Base-by-base conservation (phyloP, 345 rosid species). In the Salix caprea region DNA sequence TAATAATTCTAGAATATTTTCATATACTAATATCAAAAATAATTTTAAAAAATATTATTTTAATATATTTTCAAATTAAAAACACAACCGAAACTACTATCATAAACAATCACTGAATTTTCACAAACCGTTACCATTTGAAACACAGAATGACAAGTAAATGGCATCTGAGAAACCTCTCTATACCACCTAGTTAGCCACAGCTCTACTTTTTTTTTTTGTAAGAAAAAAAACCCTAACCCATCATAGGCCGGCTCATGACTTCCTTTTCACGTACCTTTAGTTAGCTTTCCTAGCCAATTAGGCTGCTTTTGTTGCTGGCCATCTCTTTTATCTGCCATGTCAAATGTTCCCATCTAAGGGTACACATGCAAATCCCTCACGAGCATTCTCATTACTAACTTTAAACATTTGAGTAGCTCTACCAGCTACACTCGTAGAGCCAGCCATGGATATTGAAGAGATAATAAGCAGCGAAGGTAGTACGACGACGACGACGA, bases 211-310 rank as follows among this genome's bases (percentile, higher is more conserved):
- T 36, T 42, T 42, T 40, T 40, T 10, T 11, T 39, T 8, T 36
- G 37, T 36, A 36, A 36, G 10, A 6, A 39, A 11, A 65, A 77
- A 70, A 72, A 69, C 78, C 76, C 88, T 87, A 85, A 30, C 15
- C 65, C 6, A 7, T 36, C 65, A 7, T 91, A 91, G 95, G 95
- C 78, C 95, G 91, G 92, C 92, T 87, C 52, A 14, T 46, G 82
- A 40, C 78, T 77, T 81, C 48, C 74, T 66, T 74, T 83, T 77
- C 72, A 67, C 74, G 81, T 71, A 37, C 15, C 54, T 75, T 1
- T 69, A 10, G 46, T 44, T 78, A 81, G 81, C 88, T 69, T 75
- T 54, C 78, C 84, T 86, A 86, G 88, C 83, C 83, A 83, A 61
- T n/a, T n/a, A 37, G 44, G 60, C 62, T 50, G 48, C 11, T 18